Conservation (phyloP, 352 stramenopile genomes). For the Blastocystis sp. region DNA sequence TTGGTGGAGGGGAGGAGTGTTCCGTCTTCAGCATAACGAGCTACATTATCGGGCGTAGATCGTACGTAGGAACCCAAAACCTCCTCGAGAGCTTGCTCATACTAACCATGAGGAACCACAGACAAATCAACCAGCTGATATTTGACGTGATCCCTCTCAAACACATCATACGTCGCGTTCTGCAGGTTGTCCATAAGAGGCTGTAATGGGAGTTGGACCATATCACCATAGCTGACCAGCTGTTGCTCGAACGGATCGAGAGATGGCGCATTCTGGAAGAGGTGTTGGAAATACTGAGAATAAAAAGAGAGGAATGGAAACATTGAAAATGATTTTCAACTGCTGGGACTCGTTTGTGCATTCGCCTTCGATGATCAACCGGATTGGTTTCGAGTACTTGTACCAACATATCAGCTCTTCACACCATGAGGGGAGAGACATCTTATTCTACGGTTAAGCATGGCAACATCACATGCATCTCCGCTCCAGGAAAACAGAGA, state of each 20-base stretch:
- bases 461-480: constrained; percentile 88
- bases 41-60: background rate
- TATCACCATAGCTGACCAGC: background rate
- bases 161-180: constrained; percentile 94
- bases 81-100: constrained; percentile 83
- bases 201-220: constrained; percentile 79
- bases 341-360: constrained; percentile 73
- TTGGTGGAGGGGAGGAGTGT: background rate
- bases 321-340: constrained; percentile 67
- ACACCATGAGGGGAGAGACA: constrained; percentile 78
- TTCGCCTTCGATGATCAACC: constrained; percentile 75
- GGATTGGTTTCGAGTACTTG: constrained; percentile 73
- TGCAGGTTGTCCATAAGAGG: constrained; percentile 96
- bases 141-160: constrained; percentile 96
- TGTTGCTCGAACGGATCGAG: constrained; percentile 77
- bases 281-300: constrained; percentile 86
- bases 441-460: constrained; percentile 57
- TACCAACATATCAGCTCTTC: constrained; percentile 74
- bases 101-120: constrained; percentile 70
- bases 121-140: constrained; percentile 70
- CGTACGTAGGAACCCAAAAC: constrained; percentile 67
- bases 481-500: background rate
- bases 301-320: constrained; percentile 65
- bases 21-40: background rate
- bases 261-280: constrained; percentile 72